Base-by-base conservation (phyloP, 148 eudicot species). In the Suaeda aralocaspica region DNA sequence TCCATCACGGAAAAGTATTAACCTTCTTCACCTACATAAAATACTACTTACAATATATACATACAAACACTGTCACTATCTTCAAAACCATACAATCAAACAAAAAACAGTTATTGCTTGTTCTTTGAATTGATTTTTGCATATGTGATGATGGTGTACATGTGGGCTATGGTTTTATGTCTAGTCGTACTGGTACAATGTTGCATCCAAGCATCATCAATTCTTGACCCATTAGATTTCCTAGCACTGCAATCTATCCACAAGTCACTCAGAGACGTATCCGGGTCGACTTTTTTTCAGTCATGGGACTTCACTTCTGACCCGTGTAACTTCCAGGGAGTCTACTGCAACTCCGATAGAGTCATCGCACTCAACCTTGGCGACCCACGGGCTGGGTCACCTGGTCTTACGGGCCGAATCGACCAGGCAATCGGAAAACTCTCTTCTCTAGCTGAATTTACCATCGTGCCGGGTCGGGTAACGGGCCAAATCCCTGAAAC, bases 221-320 rank as follows among this genome's bases (percentile, higher is more conserved):
- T 92, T 1, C 72, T 92, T 2, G 84, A 88, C 72, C 98, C 98
- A 0, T 45, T 80, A 11, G 98, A 92, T 79, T 92, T 92, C 70
- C 68, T 90, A 1, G 92, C 98, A 2, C 71, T 92, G 0, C 98
- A 92, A 73, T 80, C 92, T 0, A 81, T 92, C 11, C 76, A 85
- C 1, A 86, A 82, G 52, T 67, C 92, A 8, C 72, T 92, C 2
- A 51, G 64, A 22, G 96, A 90, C 72, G 57, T 74, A 29, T 87
- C 92, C 0, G 94, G 94, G 0, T 92, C 98, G 3, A 74, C 59
- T 11, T 92, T 77, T 68, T 90, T 93, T 62, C 39, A 84, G 0
- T 75, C 95, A 1, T 93, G 96, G 98, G 96, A 93, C 59, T 93
- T 93, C 84, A 90, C 98, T 1, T 57, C 86, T 34, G 95, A 93